Base-by-base conservation (phyloP, 768 basidiomycete genomes). In the Kwoniella sp. region DNA sequence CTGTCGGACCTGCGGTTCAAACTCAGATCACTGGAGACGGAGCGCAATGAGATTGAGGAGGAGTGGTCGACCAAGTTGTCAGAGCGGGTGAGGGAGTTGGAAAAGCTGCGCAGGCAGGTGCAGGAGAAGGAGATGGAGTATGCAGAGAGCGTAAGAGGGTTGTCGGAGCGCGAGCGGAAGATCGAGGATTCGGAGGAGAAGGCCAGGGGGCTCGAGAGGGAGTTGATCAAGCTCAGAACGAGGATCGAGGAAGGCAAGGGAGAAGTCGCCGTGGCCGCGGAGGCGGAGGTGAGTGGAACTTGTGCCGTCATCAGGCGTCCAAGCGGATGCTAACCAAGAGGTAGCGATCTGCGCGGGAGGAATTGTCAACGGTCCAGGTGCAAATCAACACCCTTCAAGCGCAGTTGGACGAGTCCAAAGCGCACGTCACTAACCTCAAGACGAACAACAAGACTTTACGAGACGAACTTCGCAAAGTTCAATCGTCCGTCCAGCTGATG, bases 381-480 rank as follows among this genome's bases (percentile, higher is more conserved):
- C 60, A 67, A 40, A 53, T 73, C 8, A 27, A 77, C 5, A 76
- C 77, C 14, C 75, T 86, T 11, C 84, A 88, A 63, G 79, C 81
- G 38, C 81, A 84, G 49, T 63, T 88, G 3, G 87, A 90, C 50
- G 93, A 95, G 26, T 72, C 75, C 50, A 87, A 83, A 68, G 71
- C 76, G 52, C 81, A 84, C 25, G 87, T 92, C 70, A 73, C 78
- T 11, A 86, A 88, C 56, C 67, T 89, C 25, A 83, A 84, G 45
- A 69, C 80, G 7, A 83, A 80, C 45, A 93, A 89, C 73, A 93
- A 90, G 88, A 88, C 83, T 0, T 77, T 98, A 15, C 85, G 92
- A 8, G 95, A 98, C 46, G 93, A 99, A 69, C 75, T 99, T 39
- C 85, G 90, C 34, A 98, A 98, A 72, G 85, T 99, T 1, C 95